phyloP scores from a whole-genome alignment of 2,329 filamentous ascomycete genomes.

The Epichloe sibirici region DNA sequence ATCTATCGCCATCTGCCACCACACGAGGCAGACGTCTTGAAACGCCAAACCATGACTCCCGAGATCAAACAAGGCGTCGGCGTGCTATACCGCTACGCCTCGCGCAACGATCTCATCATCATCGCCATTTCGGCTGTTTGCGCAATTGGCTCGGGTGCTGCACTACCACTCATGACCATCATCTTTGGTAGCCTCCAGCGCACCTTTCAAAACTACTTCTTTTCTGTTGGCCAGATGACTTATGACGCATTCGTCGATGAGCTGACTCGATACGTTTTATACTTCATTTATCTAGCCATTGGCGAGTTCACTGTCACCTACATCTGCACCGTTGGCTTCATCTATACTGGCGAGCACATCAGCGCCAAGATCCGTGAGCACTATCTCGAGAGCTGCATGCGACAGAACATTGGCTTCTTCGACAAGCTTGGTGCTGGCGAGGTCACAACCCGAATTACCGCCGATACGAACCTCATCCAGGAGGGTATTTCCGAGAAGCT shows the following conservation, averaged over 20 bases:
- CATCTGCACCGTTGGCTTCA: constrained; percentile 75
- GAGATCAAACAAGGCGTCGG: constrained; percentile 51
- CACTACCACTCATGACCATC: constrained; percentile 68
- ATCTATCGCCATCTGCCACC: constrained; percentile 50
- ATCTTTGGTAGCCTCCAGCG: constrained; percentile 68
- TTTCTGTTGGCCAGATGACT: constrained; percentile 27
- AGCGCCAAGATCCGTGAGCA: constrained; percentile 67
- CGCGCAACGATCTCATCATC: constrained; percentile 50
- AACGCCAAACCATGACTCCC: constrained; percentile 54
- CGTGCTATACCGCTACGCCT: constrained; percentile 59
- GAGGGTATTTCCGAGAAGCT: constrained; percentile 91
- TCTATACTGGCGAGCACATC: constrained; percentile 74
- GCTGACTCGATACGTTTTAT: constrained; percentile 55
- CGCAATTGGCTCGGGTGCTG: constrained; percentile 61
- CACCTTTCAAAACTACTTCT: constrained; percentile 55
- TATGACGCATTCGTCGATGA: constrained; percentile 45
- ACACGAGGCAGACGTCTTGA: constrained; percentile 54
- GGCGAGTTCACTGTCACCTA: constrained; percentile 70
- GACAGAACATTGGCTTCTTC: constrained; percentile 85
- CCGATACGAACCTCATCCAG: constrained; percentile 87
- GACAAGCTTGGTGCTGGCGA: constrained; percentile 89
- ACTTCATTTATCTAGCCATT: constrained; percentile 77
- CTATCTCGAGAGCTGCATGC: constrained; percentile 74
- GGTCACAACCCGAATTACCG: constrained; percentile 86
- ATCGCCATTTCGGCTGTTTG: constrained; percentile 48